Conservation (phyloP, 352 stramenopile genomes). For the Pythium aphanidermatum region DNA sequence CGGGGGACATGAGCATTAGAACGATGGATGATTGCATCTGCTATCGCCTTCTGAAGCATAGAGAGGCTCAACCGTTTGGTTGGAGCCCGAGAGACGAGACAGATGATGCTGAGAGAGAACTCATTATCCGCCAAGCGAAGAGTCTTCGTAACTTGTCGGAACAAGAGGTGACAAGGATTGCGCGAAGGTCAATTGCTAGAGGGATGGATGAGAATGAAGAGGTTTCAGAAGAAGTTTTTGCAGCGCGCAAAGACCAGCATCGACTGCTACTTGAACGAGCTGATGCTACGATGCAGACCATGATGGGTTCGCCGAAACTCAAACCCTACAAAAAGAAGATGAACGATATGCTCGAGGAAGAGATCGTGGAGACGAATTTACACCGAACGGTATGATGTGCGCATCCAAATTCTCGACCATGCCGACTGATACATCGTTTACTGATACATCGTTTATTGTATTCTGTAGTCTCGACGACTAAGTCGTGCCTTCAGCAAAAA, state of each 20-base stretch:
- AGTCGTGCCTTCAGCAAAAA: slow-evolving; percentile 21
- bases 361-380: slow-evolving; percentile 25
- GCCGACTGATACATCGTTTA: too few relatives aligned
- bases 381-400: slow-evolving; percentile 22
- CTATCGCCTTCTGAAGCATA: slow-evolving; percentile 43
- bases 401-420: too few relatives aligned
- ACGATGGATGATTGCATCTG: slow-evolving; percentile 59
- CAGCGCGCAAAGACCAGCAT: slow-evolving; percentile 4
- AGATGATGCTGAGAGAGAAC: slow-evolving; percentile 30
- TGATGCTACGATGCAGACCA: slow-evolving; percentile 19
- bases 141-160: slow-evolving; percentile 26
- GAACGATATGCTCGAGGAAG: slow-evolving; percentile 41
- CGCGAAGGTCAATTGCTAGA: slow-evolving; percentile 10
- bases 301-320: slow-evolving; percentile 30
- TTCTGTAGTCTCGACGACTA: slow-evolving; percentile 18
- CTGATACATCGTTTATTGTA: neutral
- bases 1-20: slow-evolving; percentile 21
- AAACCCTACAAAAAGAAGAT: slow-evolving; percentile 50
- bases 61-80: slow-evolving; percentile 28
- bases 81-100: slow-evolving; percentile 31
- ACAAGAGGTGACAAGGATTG: slow-evolving; percentile 19
- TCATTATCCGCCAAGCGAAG: slow-evolving; percentile 34
- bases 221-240: slow-evolving; percentile 3
- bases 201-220: slow-evolving; percentile 1
- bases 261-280: slow-evolving; percentile 16